Conservation (phyloP, 805 yeast species). For the baker's yeast (Saccharomyces cerevisiae) region DNA sequence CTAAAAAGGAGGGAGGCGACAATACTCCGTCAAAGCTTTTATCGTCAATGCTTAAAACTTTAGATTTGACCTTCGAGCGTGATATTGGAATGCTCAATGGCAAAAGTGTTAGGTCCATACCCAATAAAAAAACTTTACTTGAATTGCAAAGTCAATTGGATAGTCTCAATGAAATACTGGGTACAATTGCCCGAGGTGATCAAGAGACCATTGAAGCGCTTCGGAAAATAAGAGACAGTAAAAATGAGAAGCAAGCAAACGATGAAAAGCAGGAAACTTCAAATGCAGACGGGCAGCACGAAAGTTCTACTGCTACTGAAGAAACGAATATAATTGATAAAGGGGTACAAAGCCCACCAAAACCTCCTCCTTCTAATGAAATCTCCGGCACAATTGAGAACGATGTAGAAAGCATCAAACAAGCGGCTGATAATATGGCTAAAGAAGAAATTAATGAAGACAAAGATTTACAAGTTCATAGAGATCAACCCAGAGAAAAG, state of each 20-base stretch:
- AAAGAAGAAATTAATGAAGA: not conserved
- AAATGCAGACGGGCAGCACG: not conserved
- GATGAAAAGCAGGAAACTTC: not conserved
- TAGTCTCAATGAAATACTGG: conserved; percentile 17
- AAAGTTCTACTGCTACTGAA: not conserved
- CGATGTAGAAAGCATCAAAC: not conserved
- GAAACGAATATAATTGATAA: not conserved
- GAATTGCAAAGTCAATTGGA: conserved; percentile 36
- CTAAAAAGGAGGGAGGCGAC: conserved; percentile 21
- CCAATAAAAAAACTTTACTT: conserved; percentile 33
- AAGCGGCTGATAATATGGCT: not conserved
- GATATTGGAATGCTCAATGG: conserved; percentile 58
- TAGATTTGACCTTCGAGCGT: conserved; percentile 48
- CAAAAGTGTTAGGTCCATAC: conserved; percentile 39
- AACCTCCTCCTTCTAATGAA: not conserved
- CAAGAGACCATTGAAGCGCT: conserved; percentile 13
- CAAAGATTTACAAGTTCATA: not conserved
- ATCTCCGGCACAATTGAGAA: not conserved
- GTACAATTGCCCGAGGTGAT: conserved; percentile 19
- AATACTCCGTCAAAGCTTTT: conserved; percentile 37
- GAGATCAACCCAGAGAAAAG: not conserved
- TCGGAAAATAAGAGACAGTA: conserved; percentile 10
- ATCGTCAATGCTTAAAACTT: conserved; percentile 43
- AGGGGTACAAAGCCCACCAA: not conserved
- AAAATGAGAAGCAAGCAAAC: conserved; percentile 5